Base-by-base conservation (phyloP, 805 yeast species). In the Candida parachauliodes region DNA sequence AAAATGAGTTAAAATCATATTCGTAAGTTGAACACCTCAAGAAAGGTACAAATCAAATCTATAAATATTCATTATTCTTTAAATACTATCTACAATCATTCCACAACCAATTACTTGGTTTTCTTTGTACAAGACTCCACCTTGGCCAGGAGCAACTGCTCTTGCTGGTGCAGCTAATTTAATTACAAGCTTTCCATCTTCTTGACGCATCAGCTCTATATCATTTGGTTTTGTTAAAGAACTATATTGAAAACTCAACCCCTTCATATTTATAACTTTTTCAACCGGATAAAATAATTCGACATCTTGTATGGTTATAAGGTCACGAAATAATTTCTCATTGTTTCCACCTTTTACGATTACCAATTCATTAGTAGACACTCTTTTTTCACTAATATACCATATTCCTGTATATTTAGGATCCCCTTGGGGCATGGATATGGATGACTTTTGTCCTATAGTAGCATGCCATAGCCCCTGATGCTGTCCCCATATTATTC, bases 381-480 rank as follows among this genome's bases (percentile, higher is more conserved):
- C 54, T 22, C 76, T 60, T 52, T 93, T 93, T 16, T 74, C 88
- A 47, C 84, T 75, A 1, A 89, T 87, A 56, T 79, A 87, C 98
- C 98, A 93, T 1, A 76, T 68, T 0, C 98, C 98, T 30, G 74
- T 67, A 47, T 74, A 80, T 5, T 58, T 55, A 0, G 89, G 89
- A 47, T 83, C 81, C 0, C 89, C 91, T 56, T 93, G 98, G 0
- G 97, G 97, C 85, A 91, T 75, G 0, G 87, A 72, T 2, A 88
- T 60, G 3, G 89, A 79, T 12, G 82, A 73, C 44, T 81, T 76
- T 60, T 93, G 98, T 0, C 98, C 98, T 16, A 91, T 78, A 0
- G 98, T 93, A n/a, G 87, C 91, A 32, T 84, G 79, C 98, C 98
- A 93, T 8, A 93, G 55, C 0, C 98, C 98, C 19, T 73, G 63